phyloP scores from a whole-genome alignment of 2,329 filamentous ascomycete genomes.

The Aureobasidium sp. region DNA sequence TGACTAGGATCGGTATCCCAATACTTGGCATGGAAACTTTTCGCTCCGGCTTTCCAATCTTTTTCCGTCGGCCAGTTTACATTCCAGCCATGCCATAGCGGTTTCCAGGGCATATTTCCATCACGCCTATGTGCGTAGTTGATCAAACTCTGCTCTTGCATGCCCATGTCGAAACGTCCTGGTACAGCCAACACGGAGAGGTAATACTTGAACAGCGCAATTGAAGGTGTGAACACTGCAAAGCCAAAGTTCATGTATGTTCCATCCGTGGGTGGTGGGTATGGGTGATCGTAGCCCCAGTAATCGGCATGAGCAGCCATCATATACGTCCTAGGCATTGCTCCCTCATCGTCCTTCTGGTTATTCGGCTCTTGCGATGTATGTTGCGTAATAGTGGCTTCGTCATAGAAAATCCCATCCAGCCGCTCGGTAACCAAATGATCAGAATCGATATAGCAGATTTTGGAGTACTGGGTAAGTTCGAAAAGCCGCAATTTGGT shows the following conservation, averaged over 20 bases:
- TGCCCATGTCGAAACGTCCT: constrained; percentile 26
- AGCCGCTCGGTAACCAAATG: constrained; percentile 22
- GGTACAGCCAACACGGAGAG: constrained; percentile 23
- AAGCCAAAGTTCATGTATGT: constrained; percentile 30
- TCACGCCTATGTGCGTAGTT: constrained; percentile 32
- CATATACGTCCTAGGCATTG: constrained; percentile 31
- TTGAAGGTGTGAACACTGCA: constrained; percentile 29
- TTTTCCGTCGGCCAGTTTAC: constrained; percentile 31
- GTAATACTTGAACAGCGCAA: constrained; percentile 30
- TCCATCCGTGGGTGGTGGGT: constrained; percentile 20
- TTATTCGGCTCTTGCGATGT: constrained; percentile 18
- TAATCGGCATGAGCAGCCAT: constrained; percentile 29
- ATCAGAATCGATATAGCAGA: constrained; percentile 29
- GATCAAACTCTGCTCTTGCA: constrained; percentile 32
- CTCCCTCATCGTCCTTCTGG: constrained; percentile 25
- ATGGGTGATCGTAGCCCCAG: constrained; percentile 15
- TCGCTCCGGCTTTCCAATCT: constrained; percentile 27
- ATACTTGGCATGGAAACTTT: constrained; percentile 33
- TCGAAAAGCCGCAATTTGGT: constrained; percentile 30
- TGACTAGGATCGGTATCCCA: constrained; percentile 30
- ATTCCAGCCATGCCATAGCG: constrained; percentile 31
- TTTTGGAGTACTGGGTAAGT: constrained; percentile 25
- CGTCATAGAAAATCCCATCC: constrained; percentile 29
- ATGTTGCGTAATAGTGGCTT: constrained; percentile 25
- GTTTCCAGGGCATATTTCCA: constrained; percentile 34